Evolutionary conservation across 768 basidiomycete genomes (phyloP), one percentile per base, ranked within the genome.

Genomic region (Pholiota microspora): DNA sequence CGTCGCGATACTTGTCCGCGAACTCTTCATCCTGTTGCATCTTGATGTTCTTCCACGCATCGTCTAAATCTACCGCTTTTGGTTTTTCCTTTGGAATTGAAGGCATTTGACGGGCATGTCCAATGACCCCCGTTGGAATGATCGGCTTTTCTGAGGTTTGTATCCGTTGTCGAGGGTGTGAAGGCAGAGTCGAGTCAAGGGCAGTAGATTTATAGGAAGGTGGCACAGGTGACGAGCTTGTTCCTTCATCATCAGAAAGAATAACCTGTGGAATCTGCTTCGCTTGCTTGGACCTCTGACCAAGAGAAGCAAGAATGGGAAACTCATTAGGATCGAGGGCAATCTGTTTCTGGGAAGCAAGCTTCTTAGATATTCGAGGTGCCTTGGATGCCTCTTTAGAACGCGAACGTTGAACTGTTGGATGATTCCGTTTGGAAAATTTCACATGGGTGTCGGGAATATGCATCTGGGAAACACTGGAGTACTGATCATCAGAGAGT

Each of bases 31-130:
- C 83, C 61, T 82, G 81, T 44, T 81, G 77, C 76, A 86, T 81
- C 63, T 80, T 77, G 29, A 91, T 84, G 58, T 84, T 89, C 59
- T 84, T 84, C 88, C 89, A 93, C 0, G 86, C 86, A 54, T 89
- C 86, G 51, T 87, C 82, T 63, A 87, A 82, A 61, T 88, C 84
- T 16, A 84, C 68, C n/a, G 76, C 71, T 59, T 74, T 81, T 10
- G 74, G 77, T 59, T 71, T 78, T 24, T 76, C 75, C 57, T 74
- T 77, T 45, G 75, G 36, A 21, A 36, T 23, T n/a, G 28, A 10
- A 9, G 25, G 45, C 15, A 27, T 23, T 28, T 31, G 29, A 2
- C 24, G 34, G 4, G 7, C 27, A 25, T 13, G 29, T 35, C 12
- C 24, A 18, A 36, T 21, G 2, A 18, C 32, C 15, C 18, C 42